Evolutionary conservation across 2,329 filamentous ascomycete genomes (phyloP).

Genomic region (Ramichloridium luteum): DNA sequence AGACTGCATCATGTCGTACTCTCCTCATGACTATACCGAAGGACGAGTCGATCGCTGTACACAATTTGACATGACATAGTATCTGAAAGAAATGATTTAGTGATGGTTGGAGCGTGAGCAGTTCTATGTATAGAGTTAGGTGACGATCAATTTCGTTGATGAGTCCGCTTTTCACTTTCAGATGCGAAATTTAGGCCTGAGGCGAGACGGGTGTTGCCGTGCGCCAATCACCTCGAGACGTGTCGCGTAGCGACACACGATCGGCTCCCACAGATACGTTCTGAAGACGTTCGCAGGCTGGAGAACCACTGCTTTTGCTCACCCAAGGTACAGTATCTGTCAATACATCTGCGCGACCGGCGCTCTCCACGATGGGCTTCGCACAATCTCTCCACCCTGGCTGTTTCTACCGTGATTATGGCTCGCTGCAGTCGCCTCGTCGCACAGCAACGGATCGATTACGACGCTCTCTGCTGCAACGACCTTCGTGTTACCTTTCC

Average conservation of each 20-base stretch:
- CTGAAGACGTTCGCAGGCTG: no score
- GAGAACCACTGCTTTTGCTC: neutral
- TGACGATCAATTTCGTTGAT: neutral
- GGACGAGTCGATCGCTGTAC: neutral
- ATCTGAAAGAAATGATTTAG: conserved; percentile 1
- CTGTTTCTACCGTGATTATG: no score
- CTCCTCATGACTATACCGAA: conserved; percentile 1
- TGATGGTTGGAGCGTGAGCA: conserved; percentile 1
- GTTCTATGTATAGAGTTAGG: neutral
- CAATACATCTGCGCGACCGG: no score
- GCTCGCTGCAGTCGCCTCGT: no score
- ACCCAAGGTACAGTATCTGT: neutral
- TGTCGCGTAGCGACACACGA: no score
- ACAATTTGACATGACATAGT: conserved; percentile 1
- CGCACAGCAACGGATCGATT: no score
- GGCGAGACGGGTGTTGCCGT: conserved; percentile 5
- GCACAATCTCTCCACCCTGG: no score
- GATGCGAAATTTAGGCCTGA: conserved; percentile 1
- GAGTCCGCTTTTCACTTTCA: conserved; percentile 1
- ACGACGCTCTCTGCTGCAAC: no score
- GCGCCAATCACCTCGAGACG: no score
- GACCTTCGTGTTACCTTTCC: no score
- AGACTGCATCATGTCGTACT: conserved; percentile 1
- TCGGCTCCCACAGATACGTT: no score
- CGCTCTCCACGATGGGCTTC: no score